Base-by-base conservation (phyloP, 805 yeast species). In the Alloascoidea hylecoeti region DNA sequence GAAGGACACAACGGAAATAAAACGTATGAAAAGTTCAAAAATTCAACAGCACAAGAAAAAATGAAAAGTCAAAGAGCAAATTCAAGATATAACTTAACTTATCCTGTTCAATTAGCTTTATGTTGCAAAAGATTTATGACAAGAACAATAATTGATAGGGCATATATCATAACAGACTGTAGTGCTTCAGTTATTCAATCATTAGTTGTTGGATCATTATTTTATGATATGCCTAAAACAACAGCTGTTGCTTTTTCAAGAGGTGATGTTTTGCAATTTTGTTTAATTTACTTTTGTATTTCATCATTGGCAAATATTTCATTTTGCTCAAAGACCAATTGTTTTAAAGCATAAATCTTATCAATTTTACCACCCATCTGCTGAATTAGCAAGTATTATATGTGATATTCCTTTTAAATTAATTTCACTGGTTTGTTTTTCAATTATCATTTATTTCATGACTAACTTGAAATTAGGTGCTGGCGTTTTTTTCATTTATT, bases 361-460 rank as follows among this genome's bases (percentile, higher is more conserved):
- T 47, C 75, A 84, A 0, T 66, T 81, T 41, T 83, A 78, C 52
- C 74, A 75, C 41, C 86, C 88, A 2, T 67, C 84, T 12, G 75
- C 83, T 2, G 89, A 80, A 49, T 46, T 81, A 3, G 77, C 84
- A 0, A 61, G 73, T 3, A 61, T 75, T 35, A 42, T 78, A 3
- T 66, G 82, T 2, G 78, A 73, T 37, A 53, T 81, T 42, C 88
- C 89, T 2, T 63, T 72, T 39, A 79, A 79, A 55, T 42, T 70
- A 18, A 44, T 64, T 23, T 61, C 67, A 30, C 49, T 64, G 18
- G 49, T 70, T 16, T 47, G 53, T 16, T 76, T 75, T 52, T 50
- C 65, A 34, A 44, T 75, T 35, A 57, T 72, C 17, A 48, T 69
- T 17, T 78, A 73, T 53, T 81, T 79, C 56, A 56, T 81, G 63